A percentile compares a stretch with the other conserved stretches of the same genome.
Conservation (phyloP, 2,329 filamentous ascomycete species). For the Shiraia sp. region DNA sequence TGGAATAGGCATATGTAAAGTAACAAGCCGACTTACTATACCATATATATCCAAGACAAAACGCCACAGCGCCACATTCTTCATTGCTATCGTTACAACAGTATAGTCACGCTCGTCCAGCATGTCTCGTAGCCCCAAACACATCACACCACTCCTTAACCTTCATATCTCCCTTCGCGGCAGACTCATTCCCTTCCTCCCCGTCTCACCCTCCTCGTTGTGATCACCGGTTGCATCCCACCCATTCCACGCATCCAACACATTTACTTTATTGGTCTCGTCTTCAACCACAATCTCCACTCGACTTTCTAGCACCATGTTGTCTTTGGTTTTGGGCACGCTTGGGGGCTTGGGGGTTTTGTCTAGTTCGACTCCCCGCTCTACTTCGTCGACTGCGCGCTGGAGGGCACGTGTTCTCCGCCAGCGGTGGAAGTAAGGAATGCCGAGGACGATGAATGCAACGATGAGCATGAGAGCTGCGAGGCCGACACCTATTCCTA, state of each 20-base stretch:
- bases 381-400: constrained; percentile 25
- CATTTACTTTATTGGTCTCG: constrained; percentile 9
- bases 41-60: neutral
- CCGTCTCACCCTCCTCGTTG: constrained; percentile 6
- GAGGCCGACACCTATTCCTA: constrained; percentile 9
- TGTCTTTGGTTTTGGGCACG: constrained; percentile 18
- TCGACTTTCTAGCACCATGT: constrained; percentile 29
- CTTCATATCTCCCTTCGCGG: constrained; percentile 17
- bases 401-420: constrained; percentile 19
- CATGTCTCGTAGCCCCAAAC: no score
- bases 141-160: no score
- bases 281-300: constrained; percentile 28
- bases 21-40: no score
- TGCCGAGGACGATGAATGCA: constrained; percentile 13
- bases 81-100: neutral
- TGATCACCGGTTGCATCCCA: constrained; percentile 9
- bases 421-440: constrained; percentile 17
- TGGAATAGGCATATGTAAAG: no score
- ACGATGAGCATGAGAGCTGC: constrained; percentile 8
- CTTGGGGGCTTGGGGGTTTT: neutral
- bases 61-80: neutral
- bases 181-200: constrained; percentile 19
- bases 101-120: no score
- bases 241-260: constrained; percentile 10
- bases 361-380: constrained; percentile 11